Evolutionary conservation across 495 filamentous ascomycete genomes (phyloP), one percentile per base, ranked within the genome.

Genomic region (Penicillium canescens): DNA sequence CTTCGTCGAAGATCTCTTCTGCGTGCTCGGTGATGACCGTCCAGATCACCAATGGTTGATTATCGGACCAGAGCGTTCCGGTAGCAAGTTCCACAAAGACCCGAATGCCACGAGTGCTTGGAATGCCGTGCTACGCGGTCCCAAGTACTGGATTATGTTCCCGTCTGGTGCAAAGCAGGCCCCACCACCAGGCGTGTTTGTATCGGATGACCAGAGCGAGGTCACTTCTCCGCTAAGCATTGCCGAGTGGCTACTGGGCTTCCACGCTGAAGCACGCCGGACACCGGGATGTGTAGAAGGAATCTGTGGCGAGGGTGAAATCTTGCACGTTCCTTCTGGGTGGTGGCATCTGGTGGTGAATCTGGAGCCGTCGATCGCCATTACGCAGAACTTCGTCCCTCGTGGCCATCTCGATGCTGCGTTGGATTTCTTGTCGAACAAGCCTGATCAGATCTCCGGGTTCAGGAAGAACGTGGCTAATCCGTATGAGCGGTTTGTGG

Each of bases 101-200:
- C 85, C 85, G 0, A 89, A 88, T 63, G 84, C 78, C 14, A 86
- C 80, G 14, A 92, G 88, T 57, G 94, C 94, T 3, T 98, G 94
- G 94, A 98, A 98, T 66, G 93, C 94, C 0, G 92, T 98, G 13
- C 68, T 98, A 31, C 80, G 86, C 48, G 94, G 94, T 13, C 85
- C 88, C 16, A 98, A 98, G 68, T 98, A 98, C 75, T 98, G 94
- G 94, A 95, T 98, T 56, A 96, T 91, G 87, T 93, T 97, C 77
- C 84, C 94, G 42, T 74, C 86, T 0, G 77, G 78, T 13, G 69
- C 81, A 26, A 82, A 79, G 21, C 74, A 79, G 38, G 71, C 84
- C 61, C 82, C 85, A 8, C 89, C 89, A 9, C 94, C 94, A 4
- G 94, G 94, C 18, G 91, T 98, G 16, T 95, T 88, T 61, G 91